phyloP scores from a whole-genome alignment of 768 basidiomycete species.

The Rhodotorula diobovata region DNA sequence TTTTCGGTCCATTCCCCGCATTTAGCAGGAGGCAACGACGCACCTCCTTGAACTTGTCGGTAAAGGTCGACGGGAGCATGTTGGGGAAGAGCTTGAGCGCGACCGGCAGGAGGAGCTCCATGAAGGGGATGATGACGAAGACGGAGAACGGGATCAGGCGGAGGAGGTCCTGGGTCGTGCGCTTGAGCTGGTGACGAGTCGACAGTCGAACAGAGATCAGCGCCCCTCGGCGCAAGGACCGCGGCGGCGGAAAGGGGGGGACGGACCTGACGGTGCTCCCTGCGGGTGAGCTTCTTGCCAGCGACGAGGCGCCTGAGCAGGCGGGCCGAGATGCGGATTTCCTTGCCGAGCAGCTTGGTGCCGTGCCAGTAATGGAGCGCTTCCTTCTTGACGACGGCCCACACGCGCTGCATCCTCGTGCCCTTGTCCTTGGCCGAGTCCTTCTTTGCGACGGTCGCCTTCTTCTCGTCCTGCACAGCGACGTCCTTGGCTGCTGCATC shows the following conservation, averaged over 20 bases:
- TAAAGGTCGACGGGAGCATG: slow-evolving; percentile 97
- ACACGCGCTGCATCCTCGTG: slow-evolving; percentile 55
- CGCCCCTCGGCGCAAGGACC: neutral
- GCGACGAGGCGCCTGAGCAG: slow-evolving; percentile 89
- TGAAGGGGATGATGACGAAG: slow-evolving; percentile 93
- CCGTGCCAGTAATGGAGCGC: slow-evolving; percentile 96
- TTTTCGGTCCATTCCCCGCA: no score
- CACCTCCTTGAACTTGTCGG: slow-evolving; percentile 91
- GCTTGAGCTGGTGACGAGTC: slow-evolving; percentile 61
- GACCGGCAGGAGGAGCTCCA: slow-evolving; percentile 93
- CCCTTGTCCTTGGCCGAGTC: slow-evolving; percentile 24
- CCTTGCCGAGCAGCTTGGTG: slow-evolving; percentile 84
- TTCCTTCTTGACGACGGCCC: slow-evolving; percentile 94
- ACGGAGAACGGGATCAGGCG: slow-evolving; percentile 92
- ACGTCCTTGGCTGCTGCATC: slow-evolving; percentile 20
- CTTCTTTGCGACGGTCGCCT: slow-evolving; percentile 26
- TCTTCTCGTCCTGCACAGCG: slow-evolving; percentile 7
- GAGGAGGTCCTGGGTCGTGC: slow-evolving; percentile 87
- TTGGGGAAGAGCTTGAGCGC: slow-evolving; percentile 96
- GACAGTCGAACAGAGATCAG: neutral
- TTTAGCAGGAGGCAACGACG: slow-evolving; percentile 42
- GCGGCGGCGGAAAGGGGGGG: no score
- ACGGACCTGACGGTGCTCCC: slow-evolving; percentile 83
- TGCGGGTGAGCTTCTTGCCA: slow-evolving; percentile 81
- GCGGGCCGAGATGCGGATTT: slow-evolving; percentile 81